Evolutionary conservation across 2,329 filamentous ascomycete genomes (phyloP), one percentile per base, ranked within the genome.

Genomic region (Grosmannia huntii): DNA sequence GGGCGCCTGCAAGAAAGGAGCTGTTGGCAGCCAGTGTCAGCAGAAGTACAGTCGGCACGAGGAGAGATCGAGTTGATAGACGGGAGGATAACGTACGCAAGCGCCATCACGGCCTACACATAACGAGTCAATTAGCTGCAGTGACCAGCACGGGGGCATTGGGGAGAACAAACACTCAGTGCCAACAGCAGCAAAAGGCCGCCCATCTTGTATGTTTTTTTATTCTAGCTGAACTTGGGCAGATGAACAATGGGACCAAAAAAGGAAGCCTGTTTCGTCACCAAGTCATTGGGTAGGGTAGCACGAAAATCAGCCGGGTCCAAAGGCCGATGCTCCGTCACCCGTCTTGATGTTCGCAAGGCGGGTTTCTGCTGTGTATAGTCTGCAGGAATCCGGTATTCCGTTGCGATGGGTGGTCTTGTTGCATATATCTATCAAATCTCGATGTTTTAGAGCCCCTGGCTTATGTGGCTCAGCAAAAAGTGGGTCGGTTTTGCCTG

Each of bases 1-100:
- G 77, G 64, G 90, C 87, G 72, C 94, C 94, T 65, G 92, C 91
- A 58, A 96, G 80, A 71, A 97, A 96, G 60, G 94, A 97, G 66
- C 92, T 96, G 36, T 38, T 38, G 36, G 36, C 36, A 33, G 69
- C 64, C 9, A 21, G 16, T 54, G 57, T 58, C 27, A 58, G 41
- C 28, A 38, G 16, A 60, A 38, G 9, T 16, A 4, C 36, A 16
- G 53, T 49, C 12, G 46, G 54, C 27, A 55, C 38, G 31, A 14
- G 53, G 33, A 28, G 57, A 59, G 55, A 58, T 66, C 55, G 54
- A 25, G 19, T 36, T 16, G 36, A 11, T 7, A 28, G n/a, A 27
- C 60, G 56, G 53, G 48, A 46, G 48, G 28, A 74, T 78, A 61
- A 38, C 36, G 36, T 76, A 82, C 80, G 79, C 77, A 67, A 82